Evolutionary conservation across 306 rosid genomes (phyloP).

Genomic region (Vicia faba): DNA sequence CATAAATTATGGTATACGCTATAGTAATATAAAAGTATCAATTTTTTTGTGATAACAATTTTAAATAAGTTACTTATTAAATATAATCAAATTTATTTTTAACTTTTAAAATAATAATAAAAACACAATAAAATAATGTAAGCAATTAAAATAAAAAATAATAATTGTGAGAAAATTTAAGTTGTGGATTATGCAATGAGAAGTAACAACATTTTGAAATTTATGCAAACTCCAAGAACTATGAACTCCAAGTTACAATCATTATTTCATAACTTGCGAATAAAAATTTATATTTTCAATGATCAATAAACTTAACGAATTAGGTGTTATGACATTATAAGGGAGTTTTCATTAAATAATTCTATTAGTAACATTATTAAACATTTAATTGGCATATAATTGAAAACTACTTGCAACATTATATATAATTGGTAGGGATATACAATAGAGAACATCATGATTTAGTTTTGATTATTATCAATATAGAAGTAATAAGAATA

Average conservation of each 20-base stretch:
- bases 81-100: no score
- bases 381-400: neutral
- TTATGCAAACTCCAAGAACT: neutral
- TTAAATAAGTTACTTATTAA: no score
- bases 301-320: neutral
- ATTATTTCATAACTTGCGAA: neutral
- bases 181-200: neutral
- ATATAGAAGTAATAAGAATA: neutral
- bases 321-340: neutral
- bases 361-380: neutral
- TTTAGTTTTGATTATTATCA: neutral
- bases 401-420: neutral
- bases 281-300: neutral
- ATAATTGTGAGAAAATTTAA: neutral
- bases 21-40: no score
- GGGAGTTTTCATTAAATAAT: constrained; percentile 3
- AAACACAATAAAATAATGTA: no score
- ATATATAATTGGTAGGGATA: neutral
- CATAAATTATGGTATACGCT: no score
- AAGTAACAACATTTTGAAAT: neutral
- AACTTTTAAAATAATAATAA: no score
- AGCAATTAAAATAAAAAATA: no score
- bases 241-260: constrained; percentile 5
- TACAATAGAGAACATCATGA: neutral
- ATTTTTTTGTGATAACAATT: no score